These are phyloP conservation scores for Psidium friedrichsthalianum DNA, from an alignment of 345 rosid genomes.

Conservation along the genomic window DNA sequence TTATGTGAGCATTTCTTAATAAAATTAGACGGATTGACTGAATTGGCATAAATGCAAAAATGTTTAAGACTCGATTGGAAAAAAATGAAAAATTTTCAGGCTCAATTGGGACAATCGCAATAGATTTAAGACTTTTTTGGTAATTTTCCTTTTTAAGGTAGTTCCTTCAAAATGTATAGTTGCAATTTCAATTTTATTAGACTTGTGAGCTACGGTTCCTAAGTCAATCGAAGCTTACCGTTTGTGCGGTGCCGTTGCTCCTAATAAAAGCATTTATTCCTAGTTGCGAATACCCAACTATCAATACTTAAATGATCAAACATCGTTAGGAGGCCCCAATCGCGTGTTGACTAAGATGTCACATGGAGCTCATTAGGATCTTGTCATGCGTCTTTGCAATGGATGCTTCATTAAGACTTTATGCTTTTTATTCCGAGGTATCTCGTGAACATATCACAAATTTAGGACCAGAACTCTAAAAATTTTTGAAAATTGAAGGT, in stretches of 20 bases:
- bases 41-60: too few species aligned
- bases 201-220: background rate
- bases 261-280: background rate
- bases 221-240: background rate
- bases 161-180: too few species aligned
- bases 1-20: too few species aligned
- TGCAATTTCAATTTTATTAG: background rate
- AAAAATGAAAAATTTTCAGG: too few species aligned
- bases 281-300: background rate
- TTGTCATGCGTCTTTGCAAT: background rate
- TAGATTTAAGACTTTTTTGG: too few species aligned
- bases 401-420: background rate
- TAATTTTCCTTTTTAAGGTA: too few species aligned
- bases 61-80: too few species aligned
- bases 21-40: too few species aligned
- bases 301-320: background rate
- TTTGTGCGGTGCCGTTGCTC: background rate
- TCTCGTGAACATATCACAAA: background rate
- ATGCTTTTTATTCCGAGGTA: too few species aligned
- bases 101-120: too few species aligned
- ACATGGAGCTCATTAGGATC: background rate
- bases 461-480: background rate
- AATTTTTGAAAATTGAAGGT: background rate
- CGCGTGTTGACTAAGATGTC: background rate
- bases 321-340: background rate